phyloP scores from a whole-genome alignment of 2,329 filamentous ascomycete species.

The Rutstroemia sp. region DNA sequence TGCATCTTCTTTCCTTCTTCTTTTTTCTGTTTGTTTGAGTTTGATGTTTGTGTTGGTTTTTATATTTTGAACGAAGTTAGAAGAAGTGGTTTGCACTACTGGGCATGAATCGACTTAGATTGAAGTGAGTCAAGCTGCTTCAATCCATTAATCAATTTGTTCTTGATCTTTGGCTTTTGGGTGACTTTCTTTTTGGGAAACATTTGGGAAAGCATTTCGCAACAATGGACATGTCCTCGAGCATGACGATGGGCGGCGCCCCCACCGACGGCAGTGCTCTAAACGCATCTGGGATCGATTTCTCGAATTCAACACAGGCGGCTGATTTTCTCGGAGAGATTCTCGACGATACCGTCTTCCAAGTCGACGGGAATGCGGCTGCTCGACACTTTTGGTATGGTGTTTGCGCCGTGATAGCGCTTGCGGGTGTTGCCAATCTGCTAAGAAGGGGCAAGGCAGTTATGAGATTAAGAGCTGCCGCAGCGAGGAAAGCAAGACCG shows the following conservation, averaged over 20 bases:
- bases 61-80: no score
- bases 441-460: slow-evolving; percentile 20
- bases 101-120: no score
- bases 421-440: slow-evolving; percentile 29
- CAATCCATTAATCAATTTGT: no score
- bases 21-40: no score
- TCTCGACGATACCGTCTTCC: slow-evolving; percentile 31
- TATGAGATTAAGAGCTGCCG: slow-evolving; percentile 30
- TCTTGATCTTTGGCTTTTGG: no score
- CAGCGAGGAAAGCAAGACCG: slow-evolving; percentile 26
- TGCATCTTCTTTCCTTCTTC: no score
- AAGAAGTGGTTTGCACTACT: no score
- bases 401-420: slow-evolving; percentile 29
- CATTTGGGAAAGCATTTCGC: no score
- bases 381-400: slow-evolving; percentile 35
- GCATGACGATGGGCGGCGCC: slow-evolving; percentile 20
- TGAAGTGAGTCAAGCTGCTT: no score
- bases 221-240: slow-evolving; percentile 14
- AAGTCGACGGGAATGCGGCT: slow-evolving; percentile 30
- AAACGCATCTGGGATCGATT: slow-evolving; percentile 30
- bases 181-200: no score
- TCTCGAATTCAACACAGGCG: slow-evolving; percentile 32
- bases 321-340: slow-evolving; percentile 30
- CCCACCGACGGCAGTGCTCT: slow-evolving; percentile 20
- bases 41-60: no score